Base-by-base conservation (phyloP, 2,329 filamentous ascomycete genomes). In the Scytalidium lignicola region DNA sequence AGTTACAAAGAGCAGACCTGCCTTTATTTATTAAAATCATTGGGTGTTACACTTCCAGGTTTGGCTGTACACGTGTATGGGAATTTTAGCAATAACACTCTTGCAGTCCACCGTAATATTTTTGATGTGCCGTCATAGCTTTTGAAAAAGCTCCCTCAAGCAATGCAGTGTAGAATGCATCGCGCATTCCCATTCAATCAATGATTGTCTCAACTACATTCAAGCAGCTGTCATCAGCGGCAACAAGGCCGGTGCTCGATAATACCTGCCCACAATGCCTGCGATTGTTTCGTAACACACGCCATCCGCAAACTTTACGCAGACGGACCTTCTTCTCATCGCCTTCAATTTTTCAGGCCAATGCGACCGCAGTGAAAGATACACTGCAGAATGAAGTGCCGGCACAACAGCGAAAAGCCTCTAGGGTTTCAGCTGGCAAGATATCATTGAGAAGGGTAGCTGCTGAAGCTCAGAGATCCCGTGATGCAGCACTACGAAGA, bases 381-480 rank as follows among this genome's bases (percentile, higher is more conserved):
- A 2, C 43, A 15, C 12, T 28, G 2, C 53, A 52, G 9, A 52
- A 57, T 47, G 20, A 21, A 9, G 47, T 43, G 20, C 43, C 45
- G 1, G 22, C 51, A 3, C 57, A 58, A 28, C 65, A 65, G 60
- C 72, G 74, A 49, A 77, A 79, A 55, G 65, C 67, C 6, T 61
- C 66, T n/a, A 68, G 78, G 53, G 70, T 71, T 20, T 71, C 77
- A 3, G 73, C 75, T 20, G 71, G 80, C 41, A 87, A 90, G 57
- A 86, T 85, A 53, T 93, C 89, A 2, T 74, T 96, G 26, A 83
- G 92, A 48, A 80, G 90, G 51, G 90, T 95, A 12, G 90, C 91
- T 26, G 86, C 90, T 17, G 90, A 93, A 60, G 90, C 91, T 17
- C 90, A 96, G 71, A 79, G 55, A 68, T 83, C 54, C 59, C 67